A percentile compares a stretch with the other conserved stretches of the same genome.
These are phyloP conservation scores for Cairneyella variabilis DNA, from an alignment of 495 filamentous ascomycete species.

Conservation along the genomic window DNA sequence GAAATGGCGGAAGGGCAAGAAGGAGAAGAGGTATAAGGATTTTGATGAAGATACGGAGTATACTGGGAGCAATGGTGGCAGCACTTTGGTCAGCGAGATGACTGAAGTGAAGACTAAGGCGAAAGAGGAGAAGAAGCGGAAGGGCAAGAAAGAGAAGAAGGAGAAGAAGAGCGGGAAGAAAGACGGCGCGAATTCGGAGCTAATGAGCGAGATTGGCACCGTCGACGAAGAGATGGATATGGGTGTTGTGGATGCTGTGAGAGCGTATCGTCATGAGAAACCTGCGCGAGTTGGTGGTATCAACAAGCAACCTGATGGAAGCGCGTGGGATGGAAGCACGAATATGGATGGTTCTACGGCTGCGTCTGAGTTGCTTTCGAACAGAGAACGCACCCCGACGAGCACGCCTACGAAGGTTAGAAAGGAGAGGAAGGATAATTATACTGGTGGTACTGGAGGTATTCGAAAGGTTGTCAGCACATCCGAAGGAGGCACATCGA, in stretches of 20 bases:
- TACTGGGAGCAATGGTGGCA: constrained; percentile 10
- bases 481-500: constrained; percentile 35
- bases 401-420: constrained; percentile 38
- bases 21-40: constrained; percentile 36
- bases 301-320: constrained; percentile 73
- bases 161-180: neutral
- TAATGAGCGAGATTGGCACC: constrained; percentile 3
- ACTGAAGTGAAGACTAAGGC: constrained; percentile 9
- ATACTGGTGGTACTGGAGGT: constrained; percentile 32
- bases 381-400: constrained; percentile 50
- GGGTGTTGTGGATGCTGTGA: constrained; percentile 52
- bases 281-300: constrained; percentile 80
- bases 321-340: constrained; percentile 57
- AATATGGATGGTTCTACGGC: constrained; percentile 38
- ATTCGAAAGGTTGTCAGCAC: constrained; percentile 52
- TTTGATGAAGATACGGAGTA: constrained; percentile 36
- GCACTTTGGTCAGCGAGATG: constrained; percentile 10
- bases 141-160: constrained; percentile 39
- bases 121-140: constrained; percentile 26
- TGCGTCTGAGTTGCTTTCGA: constrained; percentile 32
- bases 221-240: constrained; percentile 20
- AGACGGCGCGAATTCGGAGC: neutral
- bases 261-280: constrained; percentile 79
- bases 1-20: constrained; percentile 32
- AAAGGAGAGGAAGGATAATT: constrained; percentile 18